phyloP scores from a whole-genome alignment of 1,284 basidiomycete genomes.

The Leccinum variabile region DNA sequence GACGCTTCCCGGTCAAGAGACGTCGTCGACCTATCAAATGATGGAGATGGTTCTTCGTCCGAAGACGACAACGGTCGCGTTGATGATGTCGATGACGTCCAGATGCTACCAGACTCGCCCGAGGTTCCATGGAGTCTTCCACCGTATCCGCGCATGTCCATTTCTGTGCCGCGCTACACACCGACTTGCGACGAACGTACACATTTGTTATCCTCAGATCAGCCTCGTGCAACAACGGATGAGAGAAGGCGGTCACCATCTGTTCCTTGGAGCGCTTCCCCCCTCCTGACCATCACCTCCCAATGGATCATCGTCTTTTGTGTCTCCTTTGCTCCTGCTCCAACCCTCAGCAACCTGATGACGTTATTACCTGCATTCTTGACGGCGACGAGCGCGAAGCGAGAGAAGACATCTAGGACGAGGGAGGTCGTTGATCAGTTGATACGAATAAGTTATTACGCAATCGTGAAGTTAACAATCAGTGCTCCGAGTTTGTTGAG shows the following conservation, averaged over 20 bases:
- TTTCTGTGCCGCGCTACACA: slow-evolving; percentile 54
- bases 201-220: slow-evolving; percentile 24
- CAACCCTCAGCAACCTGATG: too few relatives aligned
- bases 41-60: slow-evolving; percentile 35
- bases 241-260: slow-evolving; percentile 54
- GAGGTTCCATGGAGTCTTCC: slow-evolving; percentile 37
- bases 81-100: slow-evolving; percentile 33
- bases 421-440: too few relatives aligned
- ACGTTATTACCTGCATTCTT: too few relatives aligned
- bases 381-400: too few relatives aligned
- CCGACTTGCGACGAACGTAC: slow-evolving; percentile 42
- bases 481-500: too few relatives aligned
- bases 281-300: slow-evolving; percentile 45
- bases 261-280: slow-evolving; percentile 53
- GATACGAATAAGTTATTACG: too few relatives aligned
- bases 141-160: slow-evolving; percentile 46
- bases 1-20: slow-evolving; percentile 27
- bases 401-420: too few relatives aligned
- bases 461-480: too few relatives aligned
- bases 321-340: too few relatives aligned
- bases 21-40: slow-evolving; percentile 45
- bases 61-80: slow-evolving; percentile 25
- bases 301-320: too few relatives aligned
- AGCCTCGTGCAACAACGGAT: slow-evolving; percentile 26
- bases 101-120: slow-evolving; percentile 27